phyloP scores from a whole-genome alignment of 257 asterid genomes.

The Nicotiana noctiflora region DNA sequence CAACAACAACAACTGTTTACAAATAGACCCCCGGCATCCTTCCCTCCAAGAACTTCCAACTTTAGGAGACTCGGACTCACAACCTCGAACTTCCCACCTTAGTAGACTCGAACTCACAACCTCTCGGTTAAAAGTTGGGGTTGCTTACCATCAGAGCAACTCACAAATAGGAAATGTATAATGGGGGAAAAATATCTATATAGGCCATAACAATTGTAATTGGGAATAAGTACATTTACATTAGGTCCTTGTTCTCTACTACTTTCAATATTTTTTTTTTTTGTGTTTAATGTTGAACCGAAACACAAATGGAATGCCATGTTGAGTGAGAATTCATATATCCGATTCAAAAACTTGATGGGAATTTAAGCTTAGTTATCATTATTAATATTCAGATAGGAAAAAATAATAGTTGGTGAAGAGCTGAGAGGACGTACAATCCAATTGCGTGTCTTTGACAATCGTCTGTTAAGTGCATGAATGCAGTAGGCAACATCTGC shows the following conservation, averaged over 20 bases:
- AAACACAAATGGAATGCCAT: neutral
- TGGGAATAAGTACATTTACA: neutral
- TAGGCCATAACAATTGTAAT: neutral
- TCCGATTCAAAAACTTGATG: neutral
- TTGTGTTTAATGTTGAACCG: neutral
- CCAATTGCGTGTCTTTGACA: slow-evolving; percentile 72
- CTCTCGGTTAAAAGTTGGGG: no score
- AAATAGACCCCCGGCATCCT: no score
- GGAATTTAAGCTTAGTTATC: neutral
- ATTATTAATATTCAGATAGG: neutral
- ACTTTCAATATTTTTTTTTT: neutral
- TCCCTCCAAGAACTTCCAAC: no score
- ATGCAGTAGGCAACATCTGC: slow-evolving; percentile 92
- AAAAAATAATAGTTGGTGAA: neutral
- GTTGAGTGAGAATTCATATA: neutral
- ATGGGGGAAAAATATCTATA: neutral
- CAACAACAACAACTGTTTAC: no score
- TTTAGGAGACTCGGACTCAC: no score
- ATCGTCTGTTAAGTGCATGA: slow-evolving; percentile 70
- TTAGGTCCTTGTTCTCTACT: neutral
- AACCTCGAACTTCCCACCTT: no score
- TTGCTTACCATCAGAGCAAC: no score
- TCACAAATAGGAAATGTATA: neutral
- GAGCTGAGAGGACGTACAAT: slow-evolving; percentile 34
- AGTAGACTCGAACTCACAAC: no score